Base-by-base conservation (phyloP, 441 rosid genomes). In the Euphorbia celastroides region DNA sequence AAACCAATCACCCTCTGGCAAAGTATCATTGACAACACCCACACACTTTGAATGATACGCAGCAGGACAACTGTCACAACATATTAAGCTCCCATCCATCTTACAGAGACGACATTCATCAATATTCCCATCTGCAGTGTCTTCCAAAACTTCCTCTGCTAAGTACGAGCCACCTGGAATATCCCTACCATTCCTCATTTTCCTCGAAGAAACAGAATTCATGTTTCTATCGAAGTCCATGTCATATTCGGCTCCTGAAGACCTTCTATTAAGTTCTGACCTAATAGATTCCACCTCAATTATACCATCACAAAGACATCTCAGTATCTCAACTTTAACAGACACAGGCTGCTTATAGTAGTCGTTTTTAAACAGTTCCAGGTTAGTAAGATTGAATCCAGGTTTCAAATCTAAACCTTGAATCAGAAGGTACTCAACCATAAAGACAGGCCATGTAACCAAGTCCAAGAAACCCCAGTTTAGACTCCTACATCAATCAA, bases 1-100 rank as follows among this genome's bases (percentile, higher is more conserved):
- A 72, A 78, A 87, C 99, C 99, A 94, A 31, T 86, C 79, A 28
- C 97, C 96, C 28, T 88, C 97, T n/a, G 98, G 98, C 77, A 94
- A 85, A 66, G 83, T 71, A 82, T 79, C 83, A 79, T 80, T 88
- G 56, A 72, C 72, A 76, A 94, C 86, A 42, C 97, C 99, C 17
- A 94, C 90, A 70, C 99, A 94, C 82, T 94, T 88, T 23, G 96
- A 83, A 78, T 94, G 99, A 73, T 86, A 94, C 30, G 97, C 98
- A 56, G 92, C 90, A 11, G 99, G 99, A 74, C 99, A 94, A 52
- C 98, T 93, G 76, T 94, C 99, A 82, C 98, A 92, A 69, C 99
- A 89, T 66, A 94, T 83, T 78, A 94, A 77, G 55, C 78, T 87
- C 71, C 99, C 99, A 73, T 89, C 96, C 99, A 92, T 89, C 72